phyloP scores from a whole-genome alignment of 2,329 filamentous ascomycete genomes.

The Aspergillus viridinutans region DNA sequence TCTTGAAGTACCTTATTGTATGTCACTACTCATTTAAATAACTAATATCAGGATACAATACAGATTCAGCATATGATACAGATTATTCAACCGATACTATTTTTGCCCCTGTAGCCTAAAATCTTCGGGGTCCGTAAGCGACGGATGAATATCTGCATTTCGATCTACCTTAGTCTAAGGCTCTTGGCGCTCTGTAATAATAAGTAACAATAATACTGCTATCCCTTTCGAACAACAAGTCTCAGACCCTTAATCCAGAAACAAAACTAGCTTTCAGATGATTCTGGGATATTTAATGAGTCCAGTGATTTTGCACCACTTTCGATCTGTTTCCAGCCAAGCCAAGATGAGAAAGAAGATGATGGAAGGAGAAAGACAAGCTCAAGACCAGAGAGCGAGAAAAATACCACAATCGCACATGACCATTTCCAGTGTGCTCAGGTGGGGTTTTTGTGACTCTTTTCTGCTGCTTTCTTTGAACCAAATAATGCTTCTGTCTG shows the following conservation, averaged over 20 bases:
- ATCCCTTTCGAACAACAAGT: no score
- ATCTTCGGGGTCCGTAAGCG: background rate
- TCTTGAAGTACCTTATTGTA: no score
- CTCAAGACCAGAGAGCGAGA: background rate
- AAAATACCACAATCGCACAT: background rate
- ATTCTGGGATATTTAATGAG: no score
- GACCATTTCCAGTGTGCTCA: background rate
- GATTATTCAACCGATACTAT: background rate
- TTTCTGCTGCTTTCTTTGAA: background rate
- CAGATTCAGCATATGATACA: background rate
- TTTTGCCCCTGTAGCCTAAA: background rate
- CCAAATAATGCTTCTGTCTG: background rate
- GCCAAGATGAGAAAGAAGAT: background rate
- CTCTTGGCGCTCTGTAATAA: background rate
- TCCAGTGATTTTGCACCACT: no score
- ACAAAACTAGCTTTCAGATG: no score
- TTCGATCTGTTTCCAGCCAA: no score
- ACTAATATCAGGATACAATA: background rate
- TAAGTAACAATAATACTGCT: no score
- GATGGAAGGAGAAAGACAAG: background rate
- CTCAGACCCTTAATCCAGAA: no score
- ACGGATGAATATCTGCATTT: background rate
- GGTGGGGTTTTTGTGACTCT: background rate
- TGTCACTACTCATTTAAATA: no score
- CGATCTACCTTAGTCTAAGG: background rate